Evolutionary conservation across 1,284 basidiomycete species (phyloP).

Genomic region (Cryptococcus depauperatus): DNA sequence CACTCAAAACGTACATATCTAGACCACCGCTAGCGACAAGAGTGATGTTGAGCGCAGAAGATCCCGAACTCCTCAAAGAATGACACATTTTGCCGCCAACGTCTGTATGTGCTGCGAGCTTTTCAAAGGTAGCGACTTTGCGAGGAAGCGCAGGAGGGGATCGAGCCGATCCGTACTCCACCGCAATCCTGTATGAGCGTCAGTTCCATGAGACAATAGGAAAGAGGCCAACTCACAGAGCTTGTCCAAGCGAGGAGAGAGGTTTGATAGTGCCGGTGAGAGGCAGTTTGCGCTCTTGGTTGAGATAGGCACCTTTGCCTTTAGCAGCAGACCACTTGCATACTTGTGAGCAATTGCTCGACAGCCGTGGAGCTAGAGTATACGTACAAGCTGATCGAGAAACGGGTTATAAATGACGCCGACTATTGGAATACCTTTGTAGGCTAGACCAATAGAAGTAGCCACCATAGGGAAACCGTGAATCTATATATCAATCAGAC

Average conservation of each 20-base stretch:
- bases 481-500: slow-evolving; percentile 23
- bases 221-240: slow-evolving; percentile 47
- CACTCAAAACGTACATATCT: slow-evolving; percentile 61
- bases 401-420: slow-evolving; percentile 93
- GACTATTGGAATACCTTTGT: slow-evolving; percentile 67
- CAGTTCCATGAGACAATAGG: background rate
- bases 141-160: slow-evolving; percentile 60
- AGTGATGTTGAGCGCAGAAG: slow-evolving; percentile 74
- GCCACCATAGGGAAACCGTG: slow-evolving; percentile 71
- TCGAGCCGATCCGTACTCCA: slow-evolving; percentile 81
- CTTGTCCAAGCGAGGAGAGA: slow-evolving; percentile 66
- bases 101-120: slow-evolving; percentile 65
- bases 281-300: slow-evolving; percentile 53
- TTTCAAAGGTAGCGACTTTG: slow-evolving; percentile 65
- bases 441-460: slow-evolving; percentile 84
- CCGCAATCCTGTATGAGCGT: slow-evolving; percentile 52
- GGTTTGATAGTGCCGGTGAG: slow-evolving; percentile 67
- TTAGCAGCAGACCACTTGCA: slow-evolving; percentile 62
- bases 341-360: background rate
- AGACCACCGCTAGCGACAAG: slow-evolving; percentile 75
- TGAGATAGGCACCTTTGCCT: slow-evolving; percentile 72
- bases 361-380: background rate
- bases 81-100: slow-evolving; percentile 77
- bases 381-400: slow-evolving; percentile 62
- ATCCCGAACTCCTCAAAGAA: slow-evolving; percentile 72